Evolutionary conservation across 1,284 basidiomycete species (phyloP).

Genomic region (Leucoagaricus sp.): DNA sequence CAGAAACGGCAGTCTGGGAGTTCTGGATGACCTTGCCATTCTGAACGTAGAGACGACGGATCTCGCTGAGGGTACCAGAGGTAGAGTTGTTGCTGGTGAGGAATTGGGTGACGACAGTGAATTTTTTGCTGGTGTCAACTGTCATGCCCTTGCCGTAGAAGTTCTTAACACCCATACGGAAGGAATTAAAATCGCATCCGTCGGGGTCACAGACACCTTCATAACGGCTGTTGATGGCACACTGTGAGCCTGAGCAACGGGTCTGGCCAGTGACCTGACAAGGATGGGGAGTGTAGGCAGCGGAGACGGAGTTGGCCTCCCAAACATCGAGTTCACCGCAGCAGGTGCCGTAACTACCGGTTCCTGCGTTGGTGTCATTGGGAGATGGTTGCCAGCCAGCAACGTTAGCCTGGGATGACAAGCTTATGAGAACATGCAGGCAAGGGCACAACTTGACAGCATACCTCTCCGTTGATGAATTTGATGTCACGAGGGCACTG

Average conservation of each 20-base stretch:
- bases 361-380: slow-evolving; percentile 16
- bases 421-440: too few species aligned
- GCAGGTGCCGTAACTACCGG: slow-evolving; percentile 15
- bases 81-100: slow-evolving; percentile 14
- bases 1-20: slow-evolving; percentile 12
- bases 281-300: slow-evolving; percentile 17
- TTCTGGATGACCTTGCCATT: slow-evolving; percentile 17
- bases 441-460: too few species aligned
- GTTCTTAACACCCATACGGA: slow-evolving; percentile 13
- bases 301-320: slow-evolving; percentile 17
- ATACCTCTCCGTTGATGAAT: slow-evolving; percentile 18
- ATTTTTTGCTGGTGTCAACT: slow-evolving; percentile 14
- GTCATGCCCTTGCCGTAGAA: slow-evolving; percentile 18
- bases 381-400: slow-evolving; percentile 11
- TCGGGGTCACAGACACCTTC: slow-evolving; percentile 17
- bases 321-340: slow-evolving; percentile 18
- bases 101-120: slow-evolving; percentile 20
- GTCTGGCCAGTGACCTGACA: slow-evolving; percentile 5
- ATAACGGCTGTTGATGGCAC: slow-evolving; percentile 8
- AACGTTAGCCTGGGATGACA: slow-evolving; percentile 13
- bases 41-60: slow-evolving; percentile 17
- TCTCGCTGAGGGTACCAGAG: slow-evolving; percentile 14
- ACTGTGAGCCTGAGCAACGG: slow-evolving; percentile 10
- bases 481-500: slow-evolving; percentile 19
- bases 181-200: slow-evolving; percentile 19